Base-by-base conservation (phyloP, 2,329 filamentous ascomycete genomes). In the Alternaria consortialis region DNA sequence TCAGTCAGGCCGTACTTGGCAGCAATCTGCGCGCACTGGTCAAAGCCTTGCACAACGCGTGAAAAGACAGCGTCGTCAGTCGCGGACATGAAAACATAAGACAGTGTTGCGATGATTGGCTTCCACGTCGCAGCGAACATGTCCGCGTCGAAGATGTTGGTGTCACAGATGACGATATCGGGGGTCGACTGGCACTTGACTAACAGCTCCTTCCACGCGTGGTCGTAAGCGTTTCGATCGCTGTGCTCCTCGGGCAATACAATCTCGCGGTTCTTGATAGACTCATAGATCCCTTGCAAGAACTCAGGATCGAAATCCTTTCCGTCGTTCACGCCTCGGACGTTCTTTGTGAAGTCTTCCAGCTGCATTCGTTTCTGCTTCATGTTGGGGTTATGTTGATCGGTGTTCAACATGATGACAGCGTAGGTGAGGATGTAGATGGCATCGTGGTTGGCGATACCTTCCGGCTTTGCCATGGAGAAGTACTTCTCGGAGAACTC, bases 61-160 rank as follows among this genome's bases (percentile, higher is more conserved):
- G 92, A 92, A 76, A 97, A 99, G 3, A 99, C 95, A 0, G 94
- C 88, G 77, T 99, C 95, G 74, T 99, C 96, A 0, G 93, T 97
- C 15, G 96, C 96, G 36, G 94, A 98, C 90, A 98, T 97, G 82
- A 99, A 99, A 4, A 99, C 95, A 75, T 98, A 99, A 12, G 95
- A 96, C 56, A 99, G 83, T 0, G 96, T 98, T 4, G 95, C 94
- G 37, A 99, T 86, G 51, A 99, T 93, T 0, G 96, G 94, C 75
- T 88, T 93, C 95, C 96, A 99, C 0, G 94, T 97, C 23, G 93
- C 91, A 58, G 91, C 89, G 77, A 99, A 99, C 92, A 99, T 97
- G 75, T 99, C 94, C 4, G 94, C 92, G 78, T 99, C 96, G 78
- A 93, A 99, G 39, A 97, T 89, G 74, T 97, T 98, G 5, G 94